A percentile compares a stretch with the other conserved stretches of the same genome.
Evolutionary conservation across 2,329 filamentous ascomycete species (phyloP).

Genomic region (Aspergillus puulaauensis): DNA sequence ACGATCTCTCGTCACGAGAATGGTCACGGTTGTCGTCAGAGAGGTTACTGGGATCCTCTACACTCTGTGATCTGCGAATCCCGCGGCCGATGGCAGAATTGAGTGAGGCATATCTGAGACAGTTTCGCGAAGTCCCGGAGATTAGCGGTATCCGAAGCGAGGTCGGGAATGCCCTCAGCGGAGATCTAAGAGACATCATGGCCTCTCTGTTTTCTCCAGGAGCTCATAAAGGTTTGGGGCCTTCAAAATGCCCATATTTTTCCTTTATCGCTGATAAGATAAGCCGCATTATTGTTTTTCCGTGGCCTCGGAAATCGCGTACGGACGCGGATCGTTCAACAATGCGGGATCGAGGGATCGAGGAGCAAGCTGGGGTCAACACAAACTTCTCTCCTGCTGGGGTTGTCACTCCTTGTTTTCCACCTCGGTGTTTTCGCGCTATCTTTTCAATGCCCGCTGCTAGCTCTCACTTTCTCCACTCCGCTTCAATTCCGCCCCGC

Average conservation of each 20-base stretch:
- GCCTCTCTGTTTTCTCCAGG: not conserved
- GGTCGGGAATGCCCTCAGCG: not conserved
- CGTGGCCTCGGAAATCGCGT: conserved; percentile 7
- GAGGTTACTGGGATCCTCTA: not conserved
- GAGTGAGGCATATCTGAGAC: conserved; percentile 54
- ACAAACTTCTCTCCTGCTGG: not conserved
- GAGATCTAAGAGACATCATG: conserved; percentile 3
- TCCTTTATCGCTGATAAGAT: conserved; percentile 20
- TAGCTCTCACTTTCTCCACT: not conserved
- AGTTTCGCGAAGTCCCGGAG: conserved; percentile 13
- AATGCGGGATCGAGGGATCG: not conserved
- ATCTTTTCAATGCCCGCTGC: not conserved
- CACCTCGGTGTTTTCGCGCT: conserved; percentile 8
- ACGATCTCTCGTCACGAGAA: not conserved
- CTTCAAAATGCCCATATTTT: not conserved
- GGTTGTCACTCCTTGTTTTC: conserved; percentile 3
- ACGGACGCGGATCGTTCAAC: conserved; percentile 2
- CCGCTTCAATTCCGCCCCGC: not conserved
- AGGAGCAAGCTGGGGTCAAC: no score
- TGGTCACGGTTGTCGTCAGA: not conserved
- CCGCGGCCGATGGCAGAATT: conserved; percentile 69
- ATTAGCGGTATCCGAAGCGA: conserved; percentile 15
- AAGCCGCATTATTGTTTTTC: conserved; percentile 12
- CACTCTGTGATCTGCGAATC: conserved; percentile 50
- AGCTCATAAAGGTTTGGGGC: not conserved